Conservation (phyloP, 768 basidiomycete species). For the Lactifluus echinatus region DNA sequence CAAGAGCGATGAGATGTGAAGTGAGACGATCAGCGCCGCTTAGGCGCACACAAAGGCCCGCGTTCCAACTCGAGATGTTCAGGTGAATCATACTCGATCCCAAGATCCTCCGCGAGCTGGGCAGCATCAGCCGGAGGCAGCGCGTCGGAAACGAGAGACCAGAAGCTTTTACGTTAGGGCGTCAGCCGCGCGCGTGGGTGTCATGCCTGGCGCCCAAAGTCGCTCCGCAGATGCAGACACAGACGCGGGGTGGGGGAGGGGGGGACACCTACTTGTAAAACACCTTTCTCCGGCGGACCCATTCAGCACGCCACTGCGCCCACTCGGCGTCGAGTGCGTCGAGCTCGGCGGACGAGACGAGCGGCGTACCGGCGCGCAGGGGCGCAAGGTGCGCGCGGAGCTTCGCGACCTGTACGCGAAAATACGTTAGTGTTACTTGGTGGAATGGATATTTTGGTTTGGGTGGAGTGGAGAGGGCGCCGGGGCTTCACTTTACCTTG, state of each 20-base stretch:
- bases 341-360: conserved; percentile 65
- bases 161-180: conserved; percentile 42
- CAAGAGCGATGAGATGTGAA: neutral
- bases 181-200: neutral
- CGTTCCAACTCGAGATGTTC: conserved; percentile 64
- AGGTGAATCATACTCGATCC: conserved; percentile 66
- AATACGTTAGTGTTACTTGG: too few species aligned
- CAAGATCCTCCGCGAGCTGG: conserved; percentile 67
- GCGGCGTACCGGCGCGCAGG: conserved; percentile 55
- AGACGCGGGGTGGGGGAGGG: too few species aligned
- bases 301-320: conserved; percentile 73
- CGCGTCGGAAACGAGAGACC: conserved; percentile 61
- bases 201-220: neutral
- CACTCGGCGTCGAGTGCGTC: conserved; percentile 64
- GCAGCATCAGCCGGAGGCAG: conserved; percentile 56
- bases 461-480: neutral
- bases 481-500: conserved; percentile 42
- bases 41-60: conserved; percentile 41
- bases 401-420: conserved; percentile 37
- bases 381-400: conserved; percentile 47
- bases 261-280: conserved; percentile 72
- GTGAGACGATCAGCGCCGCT: conserved; percentile 1
- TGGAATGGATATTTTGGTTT: too few species aligned
- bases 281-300: conserved; percentile 65
- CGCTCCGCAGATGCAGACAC: neutral